Evolutionary conservation across 1,284 basidiomycete genomes (phyloP), one percentile per base, ranked within the genome.

Genomic region (Trametes versicolor): DNA sequence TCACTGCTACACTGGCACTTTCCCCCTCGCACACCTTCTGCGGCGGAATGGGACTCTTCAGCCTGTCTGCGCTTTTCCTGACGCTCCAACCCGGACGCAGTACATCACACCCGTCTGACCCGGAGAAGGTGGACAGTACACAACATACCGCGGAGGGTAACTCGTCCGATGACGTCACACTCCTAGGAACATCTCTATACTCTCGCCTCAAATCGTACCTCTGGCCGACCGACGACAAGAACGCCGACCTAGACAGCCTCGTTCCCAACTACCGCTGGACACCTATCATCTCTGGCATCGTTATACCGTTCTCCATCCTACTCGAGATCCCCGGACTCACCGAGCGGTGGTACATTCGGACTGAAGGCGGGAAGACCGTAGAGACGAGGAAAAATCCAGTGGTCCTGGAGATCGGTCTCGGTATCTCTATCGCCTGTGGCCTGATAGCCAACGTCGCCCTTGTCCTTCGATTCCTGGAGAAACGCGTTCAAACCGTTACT

Each of bases 321-420:
- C 82, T 96, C 32, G 92, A 93, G 72, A 92, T 95, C 50, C 93
- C 92, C 0, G 90, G 90, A 17, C 75, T 94, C 25, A 94, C 91
- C 0, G 87, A 81, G 62, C 77, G 77, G 45, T 92, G 91, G 91
- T 91, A 91, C 71, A 83, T 90, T 59, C 81, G 81, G 34, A 90
- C 85, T 0, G 76, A 81, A n/a, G 77, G 78, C 25, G 77, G 82
- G 64, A 54, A 79, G 32, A 79, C 81, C 5, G 77, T 90, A 4
- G 84, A 89, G 37, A 81, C 77, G 1, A 81, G 79, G 58, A 75
- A 76, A 7, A 93, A 94, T 63, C 81, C 91, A 0, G 51, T 75
- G 17, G 77, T 92, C 10, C 80, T 96, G 4, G 83, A 89, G 61
- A 75, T 85, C n/a, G 92, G 84, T 0, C 80, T 94, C 34, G 85